Conservation (phyloP, 148 eudicot species). For the Vaccinium corymbosum region DNA sequence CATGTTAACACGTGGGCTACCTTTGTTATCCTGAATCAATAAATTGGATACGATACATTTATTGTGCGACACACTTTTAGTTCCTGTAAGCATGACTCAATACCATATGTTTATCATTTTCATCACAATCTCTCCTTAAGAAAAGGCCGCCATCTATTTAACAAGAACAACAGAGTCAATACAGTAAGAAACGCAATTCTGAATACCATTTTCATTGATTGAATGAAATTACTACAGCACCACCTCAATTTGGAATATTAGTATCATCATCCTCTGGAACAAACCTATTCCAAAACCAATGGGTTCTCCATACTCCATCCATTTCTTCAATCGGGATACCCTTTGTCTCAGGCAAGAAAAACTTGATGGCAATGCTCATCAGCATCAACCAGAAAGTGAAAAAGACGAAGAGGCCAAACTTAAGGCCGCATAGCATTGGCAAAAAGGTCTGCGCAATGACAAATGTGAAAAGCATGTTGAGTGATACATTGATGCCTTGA, state of each 20-base stretch:
- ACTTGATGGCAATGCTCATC: neutral
- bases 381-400: neutral
- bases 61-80: too few relatives aligned
- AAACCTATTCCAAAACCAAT: neutral
- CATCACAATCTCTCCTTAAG: too few relatives aligned
- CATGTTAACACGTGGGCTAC: too few relatives aligned
- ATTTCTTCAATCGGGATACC: neutral
- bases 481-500: neutral
- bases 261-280: neutral
- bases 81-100: too few relatives aligned
- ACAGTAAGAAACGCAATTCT: too few relatives aligned
- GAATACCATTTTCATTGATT: too few relatives aligned
- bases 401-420: neutral
- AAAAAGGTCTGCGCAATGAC: neutral
- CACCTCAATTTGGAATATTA: neutral
- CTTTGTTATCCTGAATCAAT: too few relatives aligned
- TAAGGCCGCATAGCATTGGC: neutral
- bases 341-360: slow-evolving; percentile 5
- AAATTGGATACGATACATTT: too few relatives aligned
- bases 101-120: too few relatives aligned
- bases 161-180: too few relatives aligned
- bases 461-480: neutral
- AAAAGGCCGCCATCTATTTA: too few relatives aligned
- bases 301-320: neutral
- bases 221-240: neutral